These are phyloP conservation scores for Balakata baccata DNA, from an alignment of 345 rosid species.

Conservation along the genomic window DNA sequence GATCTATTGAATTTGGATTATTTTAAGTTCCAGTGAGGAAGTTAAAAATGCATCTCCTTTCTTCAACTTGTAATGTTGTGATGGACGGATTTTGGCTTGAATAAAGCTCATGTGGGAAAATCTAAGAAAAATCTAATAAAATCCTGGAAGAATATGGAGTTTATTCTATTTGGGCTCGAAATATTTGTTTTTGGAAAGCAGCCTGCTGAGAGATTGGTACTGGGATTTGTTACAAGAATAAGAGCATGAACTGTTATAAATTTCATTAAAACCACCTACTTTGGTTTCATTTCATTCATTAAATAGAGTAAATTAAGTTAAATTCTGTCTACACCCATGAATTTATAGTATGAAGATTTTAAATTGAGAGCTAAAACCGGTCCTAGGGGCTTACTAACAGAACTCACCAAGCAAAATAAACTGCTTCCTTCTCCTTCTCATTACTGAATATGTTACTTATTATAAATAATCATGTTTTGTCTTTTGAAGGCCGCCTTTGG, in stretches of 20 bases:
- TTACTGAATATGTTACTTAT: no score
- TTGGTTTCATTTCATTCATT: no score
- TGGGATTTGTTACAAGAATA: background rate
- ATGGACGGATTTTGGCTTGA: background rate
- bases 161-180: background rate
- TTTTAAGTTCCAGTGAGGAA: background rate
- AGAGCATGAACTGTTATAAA: background rate
- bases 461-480: background rate
- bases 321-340: no score
- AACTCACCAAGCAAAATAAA: no score
- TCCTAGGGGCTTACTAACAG: no score
- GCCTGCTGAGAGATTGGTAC: background rate
- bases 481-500: constrained; percentile 80
- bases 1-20: no score
- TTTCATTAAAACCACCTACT: no score
- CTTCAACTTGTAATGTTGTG: background rate
- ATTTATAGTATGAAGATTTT: no score
- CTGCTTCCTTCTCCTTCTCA: no score
- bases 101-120: background rate
- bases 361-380: no score
- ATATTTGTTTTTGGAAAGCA: background rate
- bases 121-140: no score
- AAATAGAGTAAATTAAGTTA: no score
- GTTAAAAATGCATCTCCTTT: background rate
- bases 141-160: background rate